Evolutionary conservation across 228 moss, liverwort and hornwort species (phyloP).

Genomic region (Sphagnum magellanicum): DNA sequence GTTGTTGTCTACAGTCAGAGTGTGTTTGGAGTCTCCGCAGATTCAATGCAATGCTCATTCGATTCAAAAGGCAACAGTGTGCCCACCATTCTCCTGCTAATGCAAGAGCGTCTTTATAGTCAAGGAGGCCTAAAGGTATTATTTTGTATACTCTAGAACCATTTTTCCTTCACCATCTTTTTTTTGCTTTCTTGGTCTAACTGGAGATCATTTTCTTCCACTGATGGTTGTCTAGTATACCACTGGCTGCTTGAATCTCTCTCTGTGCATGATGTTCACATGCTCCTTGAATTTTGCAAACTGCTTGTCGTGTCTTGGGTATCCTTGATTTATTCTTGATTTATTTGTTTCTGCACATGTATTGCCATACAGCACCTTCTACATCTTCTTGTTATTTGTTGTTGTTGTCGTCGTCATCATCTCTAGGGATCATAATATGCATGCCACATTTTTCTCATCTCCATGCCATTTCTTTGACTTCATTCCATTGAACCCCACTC

Average conservation of each 20-base stretch:
- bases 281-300: too few species aligned
- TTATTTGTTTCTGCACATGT: too few species aligned
- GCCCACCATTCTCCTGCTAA: slow-evolving; percentile 42
- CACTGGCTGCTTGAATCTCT: neutral
- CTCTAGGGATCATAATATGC: too few species aligned
- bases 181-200: neutral
- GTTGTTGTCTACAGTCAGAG: slow-evolving; percentile 48
- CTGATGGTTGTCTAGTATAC: neutral
- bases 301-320: too few species aligned
- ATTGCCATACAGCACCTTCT: too few species aligned
- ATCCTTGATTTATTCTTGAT: too few species aligned
- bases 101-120: slow-evolving; percentile 45
- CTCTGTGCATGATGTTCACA: too few species aligned
- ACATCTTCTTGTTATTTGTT: too few species aligned
- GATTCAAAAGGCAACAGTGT: slow-evolving; percentile 55
- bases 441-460: neutral
- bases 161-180: neutral
- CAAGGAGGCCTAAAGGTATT: slow-evolving; percentile 50
- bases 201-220: neutral
- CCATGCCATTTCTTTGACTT: neutral
- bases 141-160: neutral
- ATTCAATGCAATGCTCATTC: slow-evolving; percentile 95
- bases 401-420: too few species aligned
- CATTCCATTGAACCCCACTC: neutral
- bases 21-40: slow-evolving; percentile 95